Evolutionary conservation across 1,284 basidiomycete genomes (phyloP), one percentile per base, ranked within the genome.

Genomic region (Phenoliferia sp.): DNA sequence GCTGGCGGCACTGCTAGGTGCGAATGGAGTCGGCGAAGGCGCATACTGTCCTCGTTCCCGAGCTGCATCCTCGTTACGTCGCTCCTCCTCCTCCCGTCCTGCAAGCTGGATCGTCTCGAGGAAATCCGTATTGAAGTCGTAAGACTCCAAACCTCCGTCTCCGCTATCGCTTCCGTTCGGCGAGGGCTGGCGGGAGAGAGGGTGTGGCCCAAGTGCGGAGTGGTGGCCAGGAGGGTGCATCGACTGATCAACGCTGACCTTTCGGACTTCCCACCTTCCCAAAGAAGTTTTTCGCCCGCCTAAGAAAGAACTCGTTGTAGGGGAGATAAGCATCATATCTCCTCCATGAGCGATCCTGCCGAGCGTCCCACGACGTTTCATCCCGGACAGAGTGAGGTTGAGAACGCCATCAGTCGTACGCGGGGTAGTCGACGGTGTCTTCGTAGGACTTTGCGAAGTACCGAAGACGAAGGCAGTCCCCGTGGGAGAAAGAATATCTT

Each of bases 181-280:
- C n/a, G n/a, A n/a, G n/a, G n/a, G n/a, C n/a, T n/a, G n/a, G n/a
- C n/a, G n/a, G n/a, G n/a, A n/a, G n/a, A n/a, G n/a, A n/a, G n/a
- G n/a, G n/a, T n/a, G n/a, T n/a, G n/a, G n/a, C n/a, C n/a, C n/a
- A n/a, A n/a, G n/a, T n/a, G n/a, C n/a, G n/a, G n/a, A n/a, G n/a
- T n/a, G n/a, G n/a, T n/a, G n/a, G n/a, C n/a, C n/a, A n/a, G n/a
- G n/a, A n/a, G n/a, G n/a, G n/a, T n/a, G n/a, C n/a, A n/a, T n/a
- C n/a, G n/a, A n/a, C n/a, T n/a, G n/a, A n/a, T 34, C 56, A 9
- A 32, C 55, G 7, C 59, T 33, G 9, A 15, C 19, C 59, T 66
- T 64, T 10, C 60, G 59, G 5, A 68, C 34, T 33, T 68, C 69
- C 63, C 62, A 71, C 35, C 52, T 28, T n/a, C 69, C 69, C 35